Percentiles rank a stretch among this genome's conserved stretches.
These are phyloP conservation scores for Tetracladium setigerum DNA, from an alignment of 495 filamentous ascomycete species.

Conservation along the genomic window DNA sequence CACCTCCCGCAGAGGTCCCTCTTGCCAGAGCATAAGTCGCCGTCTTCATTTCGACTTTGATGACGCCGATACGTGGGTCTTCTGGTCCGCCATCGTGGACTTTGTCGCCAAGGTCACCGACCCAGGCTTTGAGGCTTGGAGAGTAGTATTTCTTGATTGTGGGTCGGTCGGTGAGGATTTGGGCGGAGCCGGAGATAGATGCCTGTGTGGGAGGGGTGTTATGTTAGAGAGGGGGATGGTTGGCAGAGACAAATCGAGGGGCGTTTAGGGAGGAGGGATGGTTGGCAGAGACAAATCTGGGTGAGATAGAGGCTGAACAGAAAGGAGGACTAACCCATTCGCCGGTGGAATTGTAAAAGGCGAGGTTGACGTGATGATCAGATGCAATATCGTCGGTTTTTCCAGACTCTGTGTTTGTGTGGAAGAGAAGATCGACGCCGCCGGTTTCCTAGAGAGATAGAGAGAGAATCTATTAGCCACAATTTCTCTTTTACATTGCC, in stretches of 20 bases:
- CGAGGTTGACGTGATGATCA: slow-evolving; percentile 76
- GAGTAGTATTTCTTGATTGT: slow-evolving; percentile 73
- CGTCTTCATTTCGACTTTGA: slow-evolving; percentile 55
- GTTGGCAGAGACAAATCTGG: no score
- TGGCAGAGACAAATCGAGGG: not conserved
- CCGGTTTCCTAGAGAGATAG: slow-evolving; percentile 51
- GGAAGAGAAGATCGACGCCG: slow-evolving; percentile 83
- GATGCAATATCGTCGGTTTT: slow-evolving; percentile 77
- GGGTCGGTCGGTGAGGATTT: slow-evolving; percentile 58
- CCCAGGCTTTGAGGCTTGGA: slow-evolving; percentile 70
- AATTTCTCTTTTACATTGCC: not conserved
- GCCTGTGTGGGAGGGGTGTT: slow-evolving; percentile 30
- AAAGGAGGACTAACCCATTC: slow-evolving; percentile 29
- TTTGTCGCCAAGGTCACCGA: slow-evolving; percentile 86
- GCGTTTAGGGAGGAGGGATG: no score
- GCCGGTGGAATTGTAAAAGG: slow-evolving; percentile 71
- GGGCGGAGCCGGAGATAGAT: slow-evolving; percentile 66
- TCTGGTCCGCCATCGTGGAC: slow-evolving; percentile 74
- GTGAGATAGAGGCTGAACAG: no score
- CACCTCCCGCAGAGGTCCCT: slow-evolving; percentile 48
- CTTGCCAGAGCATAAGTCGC: slow-evolving; percentile 52
- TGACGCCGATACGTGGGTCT: slow-evolving; percentile 72
- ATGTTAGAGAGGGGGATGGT: slow-evolving; percentile 17
- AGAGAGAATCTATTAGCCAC: not conserved
- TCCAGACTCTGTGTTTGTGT: slow-evolving; percentile 87